Percentiles rank a stretch among this genome's conserved stretches.
phyloP scores from a whole-genome alignment of 306 rosid genomes.

The Cucumis sativus region DNA sequence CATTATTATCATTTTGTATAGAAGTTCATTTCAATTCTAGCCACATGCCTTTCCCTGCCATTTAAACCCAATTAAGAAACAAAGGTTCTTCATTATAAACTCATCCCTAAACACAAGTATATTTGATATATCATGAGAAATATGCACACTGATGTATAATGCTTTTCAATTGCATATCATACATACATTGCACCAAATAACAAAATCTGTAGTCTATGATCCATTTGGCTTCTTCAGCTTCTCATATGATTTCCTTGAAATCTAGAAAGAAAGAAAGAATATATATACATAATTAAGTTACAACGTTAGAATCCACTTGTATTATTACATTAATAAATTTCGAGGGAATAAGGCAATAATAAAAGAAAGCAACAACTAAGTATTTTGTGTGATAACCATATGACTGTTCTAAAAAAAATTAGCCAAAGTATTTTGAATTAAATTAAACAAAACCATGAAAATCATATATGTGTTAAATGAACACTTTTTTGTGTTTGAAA shows the following conservation, averaged over 20 bases:
- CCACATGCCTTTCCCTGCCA: not conserved
- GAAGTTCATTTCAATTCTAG: not conserved
- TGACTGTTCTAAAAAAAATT: too few species aligned
- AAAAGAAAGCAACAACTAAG: not conserved
- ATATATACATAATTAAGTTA: not conserved
- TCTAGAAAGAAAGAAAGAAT: conserved; percentile 3
- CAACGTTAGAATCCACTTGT: not conserved
- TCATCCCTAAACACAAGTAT: not conserved
- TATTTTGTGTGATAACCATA: too few species aligned
- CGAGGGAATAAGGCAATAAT: too few species aligned
- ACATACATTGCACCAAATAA: conserved; percentile 4
- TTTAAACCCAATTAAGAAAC: too few species aligned
- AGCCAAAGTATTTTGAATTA: too few species aligned
- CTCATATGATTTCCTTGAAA: conserved; percentile 17
- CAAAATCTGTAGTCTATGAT: not conserved
- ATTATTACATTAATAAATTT: not conserved
- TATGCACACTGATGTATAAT: not conserved
- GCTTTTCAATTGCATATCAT: not conserved
- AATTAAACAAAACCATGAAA: too few species aligned
- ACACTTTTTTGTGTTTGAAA: too few species aligned
- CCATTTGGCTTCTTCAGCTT: conserved; percentile 9
- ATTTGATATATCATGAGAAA: not conserved
- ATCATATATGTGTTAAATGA: too few species aligned
- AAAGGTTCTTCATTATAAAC: too few species aligned
- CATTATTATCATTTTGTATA: not conserved